phyloP scores from a whole-genome alignment of 495 filamentous ascomycete genomes.

The Podospora pseudocomata region DNA sequence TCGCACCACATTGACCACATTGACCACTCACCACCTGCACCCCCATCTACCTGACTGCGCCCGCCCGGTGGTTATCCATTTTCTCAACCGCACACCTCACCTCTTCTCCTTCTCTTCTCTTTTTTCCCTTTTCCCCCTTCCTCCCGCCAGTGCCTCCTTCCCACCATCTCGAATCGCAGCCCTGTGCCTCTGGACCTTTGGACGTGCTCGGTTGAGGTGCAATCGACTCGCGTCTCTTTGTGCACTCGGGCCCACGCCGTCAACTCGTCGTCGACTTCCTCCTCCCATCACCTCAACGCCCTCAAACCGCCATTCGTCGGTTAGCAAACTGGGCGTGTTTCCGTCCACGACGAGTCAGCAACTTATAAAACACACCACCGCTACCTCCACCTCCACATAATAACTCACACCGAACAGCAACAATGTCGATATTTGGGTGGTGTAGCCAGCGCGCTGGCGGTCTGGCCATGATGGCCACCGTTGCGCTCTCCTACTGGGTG shows the following conservation, averaged over 20 bases:
- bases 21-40: conserved; percentile 1
- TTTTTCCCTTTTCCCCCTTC: conserved; percentile 18
- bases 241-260: conserved; percentile 14
- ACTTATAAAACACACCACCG: conserved; percentile 8
- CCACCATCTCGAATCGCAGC: conserved; percentile 14
- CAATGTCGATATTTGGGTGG: conserved; percentile 50
- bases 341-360: background rate
- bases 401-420: background rate
- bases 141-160: conserved; percentile 27
- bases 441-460: conserved; percentile 46
- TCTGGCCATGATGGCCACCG: conserved; percentile 44
- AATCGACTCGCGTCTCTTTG: conserved; percentile 23
- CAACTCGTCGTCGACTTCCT: background rate
- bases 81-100: conserved; percentile 8
- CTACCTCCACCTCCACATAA: background rate
- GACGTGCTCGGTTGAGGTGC: conserved; percentile 24
- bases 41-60: conserved; percentile 5
- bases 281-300: background rate
- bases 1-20: conserved; percentile 10
- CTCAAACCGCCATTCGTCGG: conserved; percentile 14
- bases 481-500: conserved; percentile 45
- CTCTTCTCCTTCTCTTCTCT: conserved; percentile 21
- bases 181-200: conserved; percentile 30
- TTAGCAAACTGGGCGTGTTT: background rate
- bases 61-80: conserved; percentile 4